A percentile compares a stretch with the other conserved stretches of the same genome.
Conservation (phyloP, 106 monocot species). For the Dendrobium chrysotoxum region DNA sequence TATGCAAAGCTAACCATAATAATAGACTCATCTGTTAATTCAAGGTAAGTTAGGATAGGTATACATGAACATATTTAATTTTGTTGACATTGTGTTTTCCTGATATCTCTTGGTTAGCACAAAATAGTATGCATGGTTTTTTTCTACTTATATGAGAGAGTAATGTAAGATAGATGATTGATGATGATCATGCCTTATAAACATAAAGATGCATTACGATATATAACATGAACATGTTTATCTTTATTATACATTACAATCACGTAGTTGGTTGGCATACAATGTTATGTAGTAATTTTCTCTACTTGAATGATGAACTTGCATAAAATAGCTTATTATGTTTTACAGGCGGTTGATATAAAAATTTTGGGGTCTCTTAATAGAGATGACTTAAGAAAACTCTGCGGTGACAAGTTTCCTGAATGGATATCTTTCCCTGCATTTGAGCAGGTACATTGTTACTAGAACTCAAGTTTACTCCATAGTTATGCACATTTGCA, state of each 20-base stretch:
- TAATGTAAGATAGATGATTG: neutral
- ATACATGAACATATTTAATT: neutral
- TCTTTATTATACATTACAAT: neutral
- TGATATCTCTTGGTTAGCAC: neutral
- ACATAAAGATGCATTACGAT: neutral
- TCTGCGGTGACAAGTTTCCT: conserved; percentile 93
- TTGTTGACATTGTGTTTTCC: neutral
- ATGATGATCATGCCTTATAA: neutral
- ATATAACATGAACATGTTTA: neutral
- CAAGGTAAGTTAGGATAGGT: neutral
- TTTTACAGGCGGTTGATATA: conserved; percentile 83
- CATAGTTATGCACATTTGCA: neutral
- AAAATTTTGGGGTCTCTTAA: conserved; percentile 84
- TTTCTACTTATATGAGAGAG: neutral
- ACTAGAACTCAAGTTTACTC: neutral
- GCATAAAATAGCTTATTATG: neutral
- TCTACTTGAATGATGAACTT: neutral
- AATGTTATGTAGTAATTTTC: neutral
- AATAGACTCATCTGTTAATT: neutral
- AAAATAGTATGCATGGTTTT: neutral
- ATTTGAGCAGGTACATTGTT: conserved; percentile 73
- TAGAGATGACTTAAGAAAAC: conserved; percentile 91
- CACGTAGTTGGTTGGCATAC: neutral
- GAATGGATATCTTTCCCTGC: conserved; percentile 96
- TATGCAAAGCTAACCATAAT: neutral